These are phyloP conservation scores for Russula ochroleuca DNA, from an alignment of 768 basidiomycete genomes.

Conservation along the genomic window DNA sequence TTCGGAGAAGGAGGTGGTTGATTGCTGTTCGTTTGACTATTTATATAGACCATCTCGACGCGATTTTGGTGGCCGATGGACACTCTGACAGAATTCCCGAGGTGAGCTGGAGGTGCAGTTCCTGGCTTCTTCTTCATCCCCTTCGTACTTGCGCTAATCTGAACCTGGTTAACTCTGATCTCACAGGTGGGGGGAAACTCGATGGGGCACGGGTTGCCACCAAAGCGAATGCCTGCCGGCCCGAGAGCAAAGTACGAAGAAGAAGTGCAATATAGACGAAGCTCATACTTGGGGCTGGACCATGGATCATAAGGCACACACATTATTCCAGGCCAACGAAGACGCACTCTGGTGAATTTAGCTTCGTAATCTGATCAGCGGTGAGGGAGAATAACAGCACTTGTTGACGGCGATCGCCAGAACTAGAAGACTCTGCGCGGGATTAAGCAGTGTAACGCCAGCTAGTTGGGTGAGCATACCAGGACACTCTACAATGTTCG, in stretches of 20 bases:
- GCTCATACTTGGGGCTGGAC: conserved; percentile 63
- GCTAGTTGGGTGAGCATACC: conserved; percentile 42
- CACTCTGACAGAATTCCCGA: conserved; percentile 42
- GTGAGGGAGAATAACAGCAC: conserved; percentile 59
- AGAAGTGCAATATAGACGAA: conserved; percentile 86
- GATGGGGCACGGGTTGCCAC: conserved; percentile 58
- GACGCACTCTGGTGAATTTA: conserved; percentile 43
- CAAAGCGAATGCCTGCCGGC: conserved; percentile 49
- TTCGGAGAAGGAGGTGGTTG: conserved; percentile 68
- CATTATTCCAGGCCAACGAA: neutral
- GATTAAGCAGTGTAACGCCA: conserved; percentile 12
- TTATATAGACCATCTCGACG: conserved; percentile 86
- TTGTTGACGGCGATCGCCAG: conserved; percentile 71
- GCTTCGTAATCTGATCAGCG: conserved; percentile 57
- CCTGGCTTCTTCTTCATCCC: conserved; percentile 95
- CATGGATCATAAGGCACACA: conserved; percentile 1
- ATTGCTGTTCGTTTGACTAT: conserved; percentile 46
- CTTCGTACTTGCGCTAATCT: conserved; percentile 72
- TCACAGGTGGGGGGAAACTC: conserved; percentile 93
- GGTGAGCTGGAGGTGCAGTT: conserved; percentile 85
- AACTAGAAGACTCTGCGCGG: conserved; percentile 62
- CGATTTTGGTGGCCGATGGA: conserved; percentile 53
- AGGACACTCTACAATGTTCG: conserved; percentile 68
- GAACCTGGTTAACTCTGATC: conserved; percentile 74
- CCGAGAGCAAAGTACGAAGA: conserved; percentile 62